A percentile compares a stretch with the other conserved stretches of the same genome.
Evolutionary conservation across 345 rosid genomes (phyloP).

Genomic region (Clarkia xantiana): DNA sequence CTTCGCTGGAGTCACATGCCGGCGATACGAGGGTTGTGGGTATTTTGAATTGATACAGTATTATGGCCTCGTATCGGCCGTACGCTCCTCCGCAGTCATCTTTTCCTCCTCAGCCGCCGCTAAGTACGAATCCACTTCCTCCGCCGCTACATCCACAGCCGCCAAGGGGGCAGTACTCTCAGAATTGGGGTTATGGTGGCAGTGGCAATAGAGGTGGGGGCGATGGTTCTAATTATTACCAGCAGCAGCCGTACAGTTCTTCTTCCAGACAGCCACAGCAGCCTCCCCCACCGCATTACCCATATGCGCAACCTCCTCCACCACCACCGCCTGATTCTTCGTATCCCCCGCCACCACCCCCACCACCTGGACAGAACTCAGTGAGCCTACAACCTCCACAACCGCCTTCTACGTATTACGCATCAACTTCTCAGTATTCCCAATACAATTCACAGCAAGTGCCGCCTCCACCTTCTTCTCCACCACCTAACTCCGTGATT

Average conservation of each 20-base stretch:
- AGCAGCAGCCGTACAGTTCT: constrained; percentile 20
- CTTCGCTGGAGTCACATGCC: too few species aligned
- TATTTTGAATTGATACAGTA: too few species aligned
- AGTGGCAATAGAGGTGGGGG: background rate
- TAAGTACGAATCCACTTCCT: constrained; percentile 16
- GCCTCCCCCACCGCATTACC: constrained; percentile 47
- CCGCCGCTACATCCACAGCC: constrained; percentile 21
- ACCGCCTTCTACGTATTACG: constrained; percentile 35
- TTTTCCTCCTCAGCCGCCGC: constrained; percentile 7
- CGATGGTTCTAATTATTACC: constrained; percentile 13
- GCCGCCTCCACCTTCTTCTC: constrained; percentile 45
- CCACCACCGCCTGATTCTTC: constrained; percentile 48
- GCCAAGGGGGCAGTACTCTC: constrained; percentile 20
- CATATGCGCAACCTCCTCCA: constrained; percentile 51
- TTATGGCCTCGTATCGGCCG: constrained; percentile 39
- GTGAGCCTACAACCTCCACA: constrained; percentile 14
- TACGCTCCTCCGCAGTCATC: constrained; percentile 33
- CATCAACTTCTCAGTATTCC: constrained; percentile 24
- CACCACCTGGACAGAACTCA: constrained; percentile 11
- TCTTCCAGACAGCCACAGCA: constrained; percentile 31
- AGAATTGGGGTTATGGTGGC: constrained; percentile 17
- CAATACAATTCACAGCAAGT: constrained; percentile 48
- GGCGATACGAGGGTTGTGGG: too few species aligned
- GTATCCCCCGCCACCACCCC: constrained; percentile 35
- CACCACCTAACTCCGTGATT: constrained; percentile 31